Conservation (phyloP, 1,284 basidiomycete genomes). For the Ustilago loliicola region DNA sequence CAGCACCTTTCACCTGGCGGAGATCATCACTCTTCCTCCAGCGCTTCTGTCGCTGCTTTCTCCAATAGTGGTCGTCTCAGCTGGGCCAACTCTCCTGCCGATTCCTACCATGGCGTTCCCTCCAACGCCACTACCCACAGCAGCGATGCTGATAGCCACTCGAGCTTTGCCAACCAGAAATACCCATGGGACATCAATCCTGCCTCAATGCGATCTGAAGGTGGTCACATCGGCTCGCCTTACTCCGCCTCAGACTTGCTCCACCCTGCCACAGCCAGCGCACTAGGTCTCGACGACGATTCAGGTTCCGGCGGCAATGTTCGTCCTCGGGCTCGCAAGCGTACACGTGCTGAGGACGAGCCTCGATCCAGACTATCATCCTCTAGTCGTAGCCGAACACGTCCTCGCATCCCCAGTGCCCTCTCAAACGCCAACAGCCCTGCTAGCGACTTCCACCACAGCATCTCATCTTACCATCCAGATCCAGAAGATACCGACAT, state of each 20-base stretch:
- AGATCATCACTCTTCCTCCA: conserved; percentile 51
- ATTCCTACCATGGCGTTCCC: conserved; percentile 48
- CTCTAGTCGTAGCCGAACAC: conserved; percentile 45
- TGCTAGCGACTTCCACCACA: conserved; percentile 49
- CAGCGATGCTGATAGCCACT: conserved; percentile 47
- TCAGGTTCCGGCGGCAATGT: conserved; percentile 52
- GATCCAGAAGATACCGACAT: conserved; percentile 54
- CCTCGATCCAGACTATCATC: conserved; percentile 46
- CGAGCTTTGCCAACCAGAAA: conserved; percentile 42
- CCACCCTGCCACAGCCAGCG: conserved; percentile 46
- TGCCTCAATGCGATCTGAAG: conserved; percentile 29
- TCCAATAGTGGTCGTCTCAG: conserved; percentile 53
- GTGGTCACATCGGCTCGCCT: conserved; percentile 37
- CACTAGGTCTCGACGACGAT: conserved; percentile 45
- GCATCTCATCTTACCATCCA: conserved; percentile 45
- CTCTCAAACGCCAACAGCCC: conserved; percentile 46
- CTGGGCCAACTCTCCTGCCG: conserved; percentile 53
- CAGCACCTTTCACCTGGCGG: conserved; percentile 48
- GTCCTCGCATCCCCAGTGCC: conserved; percentile 41
- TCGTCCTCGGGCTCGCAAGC: conserved; percentile 45
- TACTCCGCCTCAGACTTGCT: conserved; percentile 48
- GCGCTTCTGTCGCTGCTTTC: conserved; percentile 46
- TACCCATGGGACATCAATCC: conserved; percentile 47
- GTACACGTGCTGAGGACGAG: conserved; percentile 48
- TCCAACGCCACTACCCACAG: conserved; percentile 54